Conservation (phyloP, 768 basidiomycete genomes). For the Suillus americanus region DNA sequence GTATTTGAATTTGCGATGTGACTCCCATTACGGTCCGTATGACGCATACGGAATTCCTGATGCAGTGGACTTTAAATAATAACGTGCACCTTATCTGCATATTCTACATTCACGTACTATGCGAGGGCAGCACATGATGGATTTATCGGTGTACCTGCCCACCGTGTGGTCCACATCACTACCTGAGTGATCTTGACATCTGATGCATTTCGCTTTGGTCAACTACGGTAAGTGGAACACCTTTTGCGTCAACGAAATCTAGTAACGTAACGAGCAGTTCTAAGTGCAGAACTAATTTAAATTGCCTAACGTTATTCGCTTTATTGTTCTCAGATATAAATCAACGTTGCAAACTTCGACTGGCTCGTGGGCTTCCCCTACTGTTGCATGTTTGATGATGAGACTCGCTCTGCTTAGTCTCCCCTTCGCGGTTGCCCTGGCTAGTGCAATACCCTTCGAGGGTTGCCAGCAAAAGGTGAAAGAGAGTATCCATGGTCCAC, state of each 20-base stretch:
- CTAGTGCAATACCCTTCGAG: constrained; percentile 12
- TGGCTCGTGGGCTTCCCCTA: neutral
- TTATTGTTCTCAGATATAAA: neutral
- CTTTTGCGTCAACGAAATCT: neutral
- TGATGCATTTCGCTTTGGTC: neutral
- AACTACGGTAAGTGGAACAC: neutral
- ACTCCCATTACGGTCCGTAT: neutral
- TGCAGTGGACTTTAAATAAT: neutral
- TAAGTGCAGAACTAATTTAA: neutral
- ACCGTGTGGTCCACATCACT: neutral
- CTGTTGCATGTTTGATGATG: neutral
- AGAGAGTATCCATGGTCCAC: constrained; percentile 42
- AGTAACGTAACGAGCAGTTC: neutral
- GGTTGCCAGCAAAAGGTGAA: constrained; percentile 39
- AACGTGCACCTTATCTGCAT: neutral
- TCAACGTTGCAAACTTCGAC: neutral
- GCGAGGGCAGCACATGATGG: neutral
- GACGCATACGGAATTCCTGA: neutral
- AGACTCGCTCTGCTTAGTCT: neutral
- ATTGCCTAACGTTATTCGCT: neutral
- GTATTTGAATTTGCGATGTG: neutral
- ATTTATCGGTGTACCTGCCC: neutral
- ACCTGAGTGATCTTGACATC: neutral
- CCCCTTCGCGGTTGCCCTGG: constrained; percentile 14
- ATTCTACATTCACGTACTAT: neutral